Evolutionary conservation across 345 rosid genomes (phyloP).

Genomic region (Eucalyptus polybractea): DNA sequence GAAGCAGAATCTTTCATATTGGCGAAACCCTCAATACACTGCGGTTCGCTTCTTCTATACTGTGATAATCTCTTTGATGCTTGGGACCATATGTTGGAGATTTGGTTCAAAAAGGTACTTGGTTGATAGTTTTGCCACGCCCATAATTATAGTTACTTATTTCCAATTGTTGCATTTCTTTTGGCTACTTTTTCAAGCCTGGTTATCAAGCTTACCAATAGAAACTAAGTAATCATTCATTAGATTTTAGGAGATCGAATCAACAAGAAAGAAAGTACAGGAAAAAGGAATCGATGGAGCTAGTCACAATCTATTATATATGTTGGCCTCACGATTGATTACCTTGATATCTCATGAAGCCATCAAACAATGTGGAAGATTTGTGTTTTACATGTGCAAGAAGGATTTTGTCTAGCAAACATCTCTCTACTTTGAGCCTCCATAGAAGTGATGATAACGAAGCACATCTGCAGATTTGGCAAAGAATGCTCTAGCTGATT

Average conservation of each 20-base stretch:
- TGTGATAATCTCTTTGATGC: constrained; percentile 80
- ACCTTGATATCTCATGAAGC: background rate
- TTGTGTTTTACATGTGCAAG: background rate
- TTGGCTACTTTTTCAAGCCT: background rate
- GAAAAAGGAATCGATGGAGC: background rate
- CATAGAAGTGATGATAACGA: background rate
- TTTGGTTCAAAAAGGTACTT: constrained; percentile 72
- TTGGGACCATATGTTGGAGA: constrained; percentile 96
- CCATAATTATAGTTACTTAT: background rate
- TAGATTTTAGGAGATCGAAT: background rate
- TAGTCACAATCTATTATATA: background rate
- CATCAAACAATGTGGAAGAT: background rate
- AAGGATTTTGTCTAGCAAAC: background rate
- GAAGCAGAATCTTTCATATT: constrained; percentile 94
- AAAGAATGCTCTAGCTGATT: background rate
- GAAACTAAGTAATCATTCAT: background rate
- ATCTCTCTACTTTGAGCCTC: background rate
- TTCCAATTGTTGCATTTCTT: background rate
- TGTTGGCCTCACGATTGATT: background rate
- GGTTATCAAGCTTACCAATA: background rate
- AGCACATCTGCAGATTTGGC: background rate
- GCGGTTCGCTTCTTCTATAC: constrained; percentile 98
- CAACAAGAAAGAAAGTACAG: background rate
- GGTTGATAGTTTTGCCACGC: background rate
- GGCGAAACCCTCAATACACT: constrained; percentile 95